These are phyloP conservation scores for Pleurotus salmoneostramineus DNA, from an alignment of 768 basidiomycete genomes.

Conservation along the genomic window DNA sequence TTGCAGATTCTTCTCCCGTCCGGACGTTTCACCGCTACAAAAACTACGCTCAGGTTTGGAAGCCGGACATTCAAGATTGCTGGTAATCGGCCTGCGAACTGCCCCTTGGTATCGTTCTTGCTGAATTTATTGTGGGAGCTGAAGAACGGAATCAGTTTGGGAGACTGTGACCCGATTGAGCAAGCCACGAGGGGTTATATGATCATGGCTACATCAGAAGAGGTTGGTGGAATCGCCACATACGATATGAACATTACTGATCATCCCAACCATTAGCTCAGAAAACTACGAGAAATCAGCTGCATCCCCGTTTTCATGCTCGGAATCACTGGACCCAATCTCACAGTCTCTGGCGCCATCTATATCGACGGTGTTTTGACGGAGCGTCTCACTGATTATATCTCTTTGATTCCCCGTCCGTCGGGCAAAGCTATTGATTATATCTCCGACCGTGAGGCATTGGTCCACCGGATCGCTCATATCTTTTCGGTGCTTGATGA, in stretches of 20 bases:
- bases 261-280: not conserved
- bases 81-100: too few species aligned
- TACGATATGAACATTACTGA: too few species aligned
- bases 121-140: not conserved
- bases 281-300: constrained; percentile 1
- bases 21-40: too few species aligned
- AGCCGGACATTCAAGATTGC: too few species aligned
- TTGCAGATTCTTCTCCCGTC: too few species aligned
- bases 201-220: not conserved
- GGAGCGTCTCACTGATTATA: not conserved
- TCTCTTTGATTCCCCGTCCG: not conserved
- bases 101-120: too few species aligned
- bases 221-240: too few species aligned
- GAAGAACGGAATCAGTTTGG: not conserved
- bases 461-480: not conserved
- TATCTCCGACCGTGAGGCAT: not conserved
- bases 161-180: not conserved
- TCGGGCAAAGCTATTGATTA: not conserved
- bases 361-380: constrained; percentile 2
- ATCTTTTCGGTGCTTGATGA: not conserved
- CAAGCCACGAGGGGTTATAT: not conserved
- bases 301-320: not conserved
- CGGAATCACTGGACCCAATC: not conserved
- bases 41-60: too few species aligned
- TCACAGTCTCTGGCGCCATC: not conserved